These are phyloP conservation scores for Cunninghamia lanceolata DNA, from an alignment of 75 land plant species.

Conservation along the genomic window DNA sequence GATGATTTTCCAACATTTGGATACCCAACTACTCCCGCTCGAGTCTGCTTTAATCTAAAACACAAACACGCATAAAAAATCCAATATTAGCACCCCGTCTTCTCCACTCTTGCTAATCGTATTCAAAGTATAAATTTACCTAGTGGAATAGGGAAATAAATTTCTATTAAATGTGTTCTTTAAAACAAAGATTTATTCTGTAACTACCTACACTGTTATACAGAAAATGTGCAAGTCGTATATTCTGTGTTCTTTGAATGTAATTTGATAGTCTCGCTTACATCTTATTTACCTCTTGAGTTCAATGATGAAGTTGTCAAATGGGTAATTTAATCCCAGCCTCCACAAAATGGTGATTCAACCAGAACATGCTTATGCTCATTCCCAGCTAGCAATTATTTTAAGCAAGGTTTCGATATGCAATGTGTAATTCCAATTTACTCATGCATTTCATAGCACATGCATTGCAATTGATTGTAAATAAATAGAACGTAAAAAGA, in stretches of 20 bases:
- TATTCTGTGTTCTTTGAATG: not conserved
- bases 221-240: not conserved
- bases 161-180: not conserved
- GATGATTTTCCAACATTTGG: constrained; percentile 99
- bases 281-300: not conserved
- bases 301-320: not conserved
- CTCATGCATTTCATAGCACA: too few relatives aligned
- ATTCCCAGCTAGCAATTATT: not conserved
- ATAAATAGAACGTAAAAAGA: too few relatives aligned
- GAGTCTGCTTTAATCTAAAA: constrained; percentile 40
- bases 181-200: not conserved
- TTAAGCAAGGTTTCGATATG: not conserved
- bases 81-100: not conserved
- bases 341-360: not conserved
- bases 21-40: constrained; percentile 97
- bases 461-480: too few relatives aligned
- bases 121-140: not conserved
- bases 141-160: not conserved
- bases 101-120: not conserved
- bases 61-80: constrained; percentile 13
- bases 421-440: too few relatives aligned
- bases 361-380: not conserved
- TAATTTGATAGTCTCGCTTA: not conserved
- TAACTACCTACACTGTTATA: not conserved
- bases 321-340: not conserved